Evolutionary conservation across 2,329 filamentous ascomycete genomes (phyloP), one percentile per base, ranked within the genome.

Genomic region (Cryphonectria japonica): DNA sequence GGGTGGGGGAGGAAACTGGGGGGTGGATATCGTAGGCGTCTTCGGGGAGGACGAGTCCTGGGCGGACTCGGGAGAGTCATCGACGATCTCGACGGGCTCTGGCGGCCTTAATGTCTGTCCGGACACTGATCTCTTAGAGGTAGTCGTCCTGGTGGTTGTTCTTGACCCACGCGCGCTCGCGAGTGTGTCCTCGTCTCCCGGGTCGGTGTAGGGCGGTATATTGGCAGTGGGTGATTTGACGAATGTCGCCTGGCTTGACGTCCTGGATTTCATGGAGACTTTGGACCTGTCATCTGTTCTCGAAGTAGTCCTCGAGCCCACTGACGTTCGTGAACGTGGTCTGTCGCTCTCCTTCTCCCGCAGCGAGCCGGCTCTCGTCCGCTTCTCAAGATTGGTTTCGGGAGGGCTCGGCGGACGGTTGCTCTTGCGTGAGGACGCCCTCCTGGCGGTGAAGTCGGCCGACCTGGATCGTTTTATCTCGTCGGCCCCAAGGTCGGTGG

Each of bases 401-500:
- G 89, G 89, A 1, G 89, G 89, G 68, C 86, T 91, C 2, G 88
- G 88, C n/a, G 89, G 86, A 73, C 88, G 82, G 67, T 81, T 82
- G 74, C 85, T 82, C 76, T 80, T 85, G 74, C 72, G 79, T 66
- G 77, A 75, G 5, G 80, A 80, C 0, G 76, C 83, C 72, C 79
- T 81, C 54, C 78, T 78, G 29, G 75, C 67, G 7, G 74, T 78
- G 26, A 81, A 78, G 39, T 85, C 85, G 32, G 79, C 78, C 41
- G 86, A 87, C 76, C 84, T 87, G 39, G 85, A 84, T 73, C 84
- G 83, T 68, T 77, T 78, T 71, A 82, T 80, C 60, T 85, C 84
- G 34, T 80, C 82, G 32, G 85, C 83, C 67, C 89, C 89, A 32
- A 93, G 76, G 77, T 94, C 92, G 32, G 92, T 94, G 32, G 91